Base-by-base conservation (phyloP, 805 yeast species). In the Lipomyces sp. region DNA sequence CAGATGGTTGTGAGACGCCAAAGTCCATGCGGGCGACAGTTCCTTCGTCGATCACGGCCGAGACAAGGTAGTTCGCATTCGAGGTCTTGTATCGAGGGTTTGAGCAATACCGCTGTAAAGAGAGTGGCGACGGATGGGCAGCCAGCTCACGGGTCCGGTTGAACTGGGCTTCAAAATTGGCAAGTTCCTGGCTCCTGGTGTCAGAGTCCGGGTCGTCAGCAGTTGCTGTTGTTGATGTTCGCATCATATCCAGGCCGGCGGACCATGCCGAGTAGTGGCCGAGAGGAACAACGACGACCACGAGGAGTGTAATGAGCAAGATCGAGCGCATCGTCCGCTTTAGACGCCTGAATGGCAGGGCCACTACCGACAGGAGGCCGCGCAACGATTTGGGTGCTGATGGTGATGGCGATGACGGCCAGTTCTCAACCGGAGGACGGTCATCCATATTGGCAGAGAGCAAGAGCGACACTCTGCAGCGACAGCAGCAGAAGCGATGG, bases 21-120 rank as follows among this genome's bases (percentile, higher is more conserved):
- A 64, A 64, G 4, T 35, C 39, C 51, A 64, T 32, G n/a, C 61
- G 58, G 1, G 64, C 65, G 11, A 62, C 35, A n/a, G 60, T 57
- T 42, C 67, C 61, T 57, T 64, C 67, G 35, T 15, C 42, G 3
- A 45, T 37, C 32, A 42, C 64, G 11, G 58, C 34, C 30, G 59
- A 55, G 18, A 55, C 59, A 4, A 55, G 59, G 48, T 6, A 55
- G 24, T 55, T 55, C 13, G 59, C 59, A 29, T 4, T 24, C 18
- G 30, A 18, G n/a, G 6, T 6, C 13, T 55, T 29, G 48, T 39
- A 24, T 13, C 34, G 29, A 7, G 59, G 6, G 34, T 55, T 55
- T 15, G 37, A 30, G 54, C 59, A 63, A 13, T 57, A 55, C 15
- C 65, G 54, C 30, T 57, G 65, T 24, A 57, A 57, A 33, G 37